Base-by-base conservation (phyloP, 2,329 filamentous ascomycete genomes). In the Alternaria arborescens region DNA sequence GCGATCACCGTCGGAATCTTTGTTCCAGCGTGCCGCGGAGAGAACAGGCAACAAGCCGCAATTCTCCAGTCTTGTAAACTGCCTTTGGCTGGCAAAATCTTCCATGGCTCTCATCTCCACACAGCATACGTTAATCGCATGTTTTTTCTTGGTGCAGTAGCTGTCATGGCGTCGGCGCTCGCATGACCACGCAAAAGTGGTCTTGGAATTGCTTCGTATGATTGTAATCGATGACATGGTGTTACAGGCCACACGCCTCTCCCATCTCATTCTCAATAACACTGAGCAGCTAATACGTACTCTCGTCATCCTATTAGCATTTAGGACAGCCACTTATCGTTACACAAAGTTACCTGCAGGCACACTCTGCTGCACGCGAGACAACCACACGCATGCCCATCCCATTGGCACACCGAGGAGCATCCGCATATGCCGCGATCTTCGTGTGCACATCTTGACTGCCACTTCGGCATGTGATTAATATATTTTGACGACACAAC, bases 111-210 rank as follows among this genome's bases (percentile, higher is more conserved):
- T n/a, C n/a, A n/a, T n/a, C n/a, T n/a, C n/a, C n/a, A n/a, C n/a
- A n/a, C n/a, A n/a, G n/a, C n/a, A n/a, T 22, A 32, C 30, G 32
- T 58, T 28, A 47, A 48, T 30, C 30, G 26, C 40, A 40, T 60
- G 41, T 18, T 34, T 52, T 48, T 47, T 18, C 18, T 16, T 18
- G 30, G 18, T 28, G 46, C 20, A 48, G n/a, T 20, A 26, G 46
- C 38, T 48, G 56, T 47, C 47, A 46, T 28, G 44, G 57, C 30
- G 64, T 60, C 47, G 52, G 53, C 43, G 50, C 63, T 61, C 65
- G 61, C 61, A 58, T 69, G 63, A 65, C 58, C 67, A 62, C 56
- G 58, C 56, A 64, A 61, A 54, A 56, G 32, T 41, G 44, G 52
- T 46, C 60, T 52, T n/a, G 38, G 42, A 54, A 47, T 56, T 62